phyloP scores from a whole-genome alignment of 805 yeast genomes.

The Kuraishia piskuri region DNA sequence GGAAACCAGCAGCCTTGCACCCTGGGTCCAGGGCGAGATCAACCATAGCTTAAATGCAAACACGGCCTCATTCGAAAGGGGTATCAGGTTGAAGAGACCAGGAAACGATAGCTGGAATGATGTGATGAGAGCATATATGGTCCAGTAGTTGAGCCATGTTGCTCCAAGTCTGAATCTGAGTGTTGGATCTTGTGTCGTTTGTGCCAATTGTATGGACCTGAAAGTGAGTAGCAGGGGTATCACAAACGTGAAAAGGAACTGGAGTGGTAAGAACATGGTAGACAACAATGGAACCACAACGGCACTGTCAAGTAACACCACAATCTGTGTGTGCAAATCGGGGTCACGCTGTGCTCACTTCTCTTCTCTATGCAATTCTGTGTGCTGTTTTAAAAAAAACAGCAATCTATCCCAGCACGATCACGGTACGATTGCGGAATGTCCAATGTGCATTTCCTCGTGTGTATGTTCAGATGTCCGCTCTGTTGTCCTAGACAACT shows the following conservation, averaged over 20 bases:
- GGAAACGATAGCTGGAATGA: neutral
- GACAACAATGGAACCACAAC: neutral
- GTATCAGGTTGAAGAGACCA: neutral
- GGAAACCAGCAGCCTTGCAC: neutral
- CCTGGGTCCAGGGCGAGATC: neutral
- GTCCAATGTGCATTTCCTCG: too few species aligned
- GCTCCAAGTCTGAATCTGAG: neutral
- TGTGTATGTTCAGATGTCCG: too few species aligned
- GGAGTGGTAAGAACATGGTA: neutral
- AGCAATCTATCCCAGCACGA: too few species aligned
- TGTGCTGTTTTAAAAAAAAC: too few species aligned
- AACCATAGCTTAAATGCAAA: neutral
- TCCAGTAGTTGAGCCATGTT: conserved; percentile 2
- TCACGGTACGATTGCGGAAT: too few species aligned
- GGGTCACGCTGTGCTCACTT: too few species aligned
- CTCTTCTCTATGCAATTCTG: too few species aligned
- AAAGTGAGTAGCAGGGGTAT: conserved; percentile 2
- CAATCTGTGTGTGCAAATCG: too few species aligned
- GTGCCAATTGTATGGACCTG: neutral
- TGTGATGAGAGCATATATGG: neutral
- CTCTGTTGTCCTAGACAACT: too few species aligned
- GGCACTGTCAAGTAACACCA: too few species aligned
- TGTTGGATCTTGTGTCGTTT: neutral
- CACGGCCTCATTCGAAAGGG: neutral
- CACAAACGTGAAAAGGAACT: neutral